Conservation (phyloP, 805 yeast species). For the Starmerella gropengiesseri region DNA sequence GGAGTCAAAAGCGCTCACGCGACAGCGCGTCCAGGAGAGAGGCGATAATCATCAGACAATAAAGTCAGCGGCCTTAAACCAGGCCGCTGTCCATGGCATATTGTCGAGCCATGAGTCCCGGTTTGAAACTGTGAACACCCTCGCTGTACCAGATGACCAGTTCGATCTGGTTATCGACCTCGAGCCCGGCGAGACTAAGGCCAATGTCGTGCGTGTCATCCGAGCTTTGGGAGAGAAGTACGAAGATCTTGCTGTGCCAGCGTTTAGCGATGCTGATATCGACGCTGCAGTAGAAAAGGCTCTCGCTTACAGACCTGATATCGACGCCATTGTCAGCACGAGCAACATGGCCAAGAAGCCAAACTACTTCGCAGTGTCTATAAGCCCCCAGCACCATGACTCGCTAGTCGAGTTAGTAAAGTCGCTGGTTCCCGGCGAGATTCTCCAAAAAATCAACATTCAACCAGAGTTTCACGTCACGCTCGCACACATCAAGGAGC, state of each 20-base stretch:
- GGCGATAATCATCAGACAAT: constrained; percentile 89
- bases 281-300: constrained; percentile 44
- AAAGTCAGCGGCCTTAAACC: constrained; percentile 37
- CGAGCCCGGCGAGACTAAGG: constrained; percentile 31
- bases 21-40: constrained; percentile 48
- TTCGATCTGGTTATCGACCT: constrained; percentile 62
- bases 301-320: constrained; percentile 12
- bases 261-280: constrained; percentile 34
- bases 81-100: constrained; percentile 43
- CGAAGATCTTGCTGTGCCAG: constrained; percentile 27
- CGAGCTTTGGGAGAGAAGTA: constrained; percentile 33
- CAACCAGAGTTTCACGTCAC: constrained; percentile 29
- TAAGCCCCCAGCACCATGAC: constrained; percentile 23
- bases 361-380: constrained; percentile 37
- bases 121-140: constrained; percentile 47
- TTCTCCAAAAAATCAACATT: constrained; percentile 10
- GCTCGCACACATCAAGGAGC: constrained; percentile 23
- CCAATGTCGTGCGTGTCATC: constrained; percentile 40
- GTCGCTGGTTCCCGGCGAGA: constrained; percentile 12
- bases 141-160: constrained; percentile 44
- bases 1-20: constrained; percentile 43
- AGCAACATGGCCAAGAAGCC: no score
- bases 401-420: constrained; percentile 21
- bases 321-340: constrained; percentile 9
- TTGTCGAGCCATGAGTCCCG: constrained; percentile 64